A percentile compares a stretch with the other conserved stretches of the same genome.
Conservation (phyloP, 352 stramenopile genomes). For the Nothophytophthora sp. region DNA sequence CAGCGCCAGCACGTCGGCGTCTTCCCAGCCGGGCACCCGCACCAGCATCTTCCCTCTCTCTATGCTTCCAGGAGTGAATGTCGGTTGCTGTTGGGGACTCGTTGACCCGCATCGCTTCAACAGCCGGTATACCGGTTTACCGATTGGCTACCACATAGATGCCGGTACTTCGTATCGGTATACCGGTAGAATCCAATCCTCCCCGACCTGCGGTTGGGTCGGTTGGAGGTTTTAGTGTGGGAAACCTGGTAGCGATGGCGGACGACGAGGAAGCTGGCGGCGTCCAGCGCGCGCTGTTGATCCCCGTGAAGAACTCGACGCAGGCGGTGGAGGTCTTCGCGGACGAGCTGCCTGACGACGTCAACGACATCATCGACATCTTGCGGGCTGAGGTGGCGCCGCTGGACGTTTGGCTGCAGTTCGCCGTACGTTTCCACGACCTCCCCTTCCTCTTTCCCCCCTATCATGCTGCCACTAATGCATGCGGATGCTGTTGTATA, state of each 20-base stretch:
- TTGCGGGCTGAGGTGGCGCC: slow-evolving; percentile 89
- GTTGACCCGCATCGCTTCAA: no score
- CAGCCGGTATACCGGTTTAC: no score
- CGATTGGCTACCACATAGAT: no score
- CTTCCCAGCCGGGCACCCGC: slow-evolving; percentile 47
- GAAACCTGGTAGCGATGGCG: slow-evolving; percentile 30
- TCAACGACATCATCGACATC: slow-evolving; percentile 93
- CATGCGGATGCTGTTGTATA: no score
- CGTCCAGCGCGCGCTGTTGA: slow-evolving; percentile 78
- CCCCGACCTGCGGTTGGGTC: no score
- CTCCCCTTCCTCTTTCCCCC: no score
- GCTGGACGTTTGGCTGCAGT: slow-evolving; percentile 91
- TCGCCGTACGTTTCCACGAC: slow-evolving; percentile 59
- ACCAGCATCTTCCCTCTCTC: slow-evolving; percentile 30
- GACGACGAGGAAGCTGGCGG: slow-evolving; percentile 35
- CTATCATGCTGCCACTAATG: no score
- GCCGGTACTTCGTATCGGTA: no score
- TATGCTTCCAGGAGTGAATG: no score
- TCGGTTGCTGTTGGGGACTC: no score
- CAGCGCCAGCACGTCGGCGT: slow-evolving; percentile 50
- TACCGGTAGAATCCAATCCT: no score
- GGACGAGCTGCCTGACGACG: slow-evolving; percentile 90
- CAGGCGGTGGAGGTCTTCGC: slow-evolving; percentile 90
- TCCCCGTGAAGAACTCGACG: slow-evolving; percentile 91
- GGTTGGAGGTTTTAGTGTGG: no score